Percentiles rank a stretch among this genome's conserved stretches.
Conservation (phyloP, 192 early-diverging fungal genomes). For the Coemansia sp. region DNA sequence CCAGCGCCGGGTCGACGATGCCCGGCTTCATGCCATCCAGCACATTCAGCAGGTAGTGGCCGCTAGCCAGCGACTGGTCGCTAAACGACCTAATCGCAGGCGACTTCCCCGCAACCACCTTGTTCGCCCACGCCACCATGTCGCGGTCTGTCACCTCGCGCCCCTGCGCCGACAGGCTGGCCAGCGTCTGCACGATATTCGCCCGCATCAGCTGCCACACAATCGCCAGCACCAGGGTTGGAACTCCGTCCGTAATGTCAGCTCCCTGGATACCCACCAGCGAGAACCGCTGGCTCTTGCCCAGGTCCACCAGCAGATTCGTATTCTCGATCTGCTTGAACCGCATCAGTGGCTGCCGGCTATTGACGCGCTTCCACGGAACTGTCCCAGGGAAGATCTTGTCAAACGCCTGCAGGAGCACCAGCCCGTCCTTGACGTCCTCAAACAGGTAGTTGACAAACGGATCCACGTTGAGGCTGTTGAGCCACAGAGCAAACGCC, state of each 20-base stretch:
- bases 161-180: constrained; percentile 77
- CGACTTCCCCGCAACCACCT: constrained; percentile 61
- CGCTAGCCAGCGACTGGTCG: constrained; percentile 73
- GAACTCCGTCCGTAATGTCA: constrained; percentile 89
- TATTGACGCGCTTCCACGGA: constrained; percentile 92
- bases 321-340: constrained; percentile 99
- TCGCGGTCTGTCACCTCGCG: constrained; percentile 86
- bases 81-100: constrained; percentile 77
- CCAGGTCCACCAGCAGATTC: constrained; percentile 87
- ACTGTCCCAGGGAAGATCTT: constrained; percentile 88
- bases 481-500: constrained; percentile 97
- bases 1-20: constrained; percentile 84
- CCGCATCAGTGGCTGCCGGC: constrained; percentile 65
- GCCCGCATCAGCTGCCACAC: constrained; percentile 99
- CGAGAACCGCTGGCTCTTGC: constrained; percentile 82
- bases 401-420: constrained; percentile 94
- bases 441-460: constrained; percentile 98
- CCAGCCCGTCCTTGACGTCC: constrained; percentile 86
- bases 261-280: constrained; percentile 94
- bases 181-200: constrained; percentile 91
- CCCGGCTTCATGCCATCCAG: constrained; percentile 91
- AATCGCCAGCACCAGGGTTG: constrained; percentile 83
- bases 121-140: constrained; percentile 96
- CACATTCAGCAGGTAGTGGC: constrained; percentile 87
- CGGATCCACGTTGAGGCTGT: constrained; percentile 94